Base-by-base conservation (phyloP, 176 grass and related monocot species). In the Eleusine coracana region DNA sequence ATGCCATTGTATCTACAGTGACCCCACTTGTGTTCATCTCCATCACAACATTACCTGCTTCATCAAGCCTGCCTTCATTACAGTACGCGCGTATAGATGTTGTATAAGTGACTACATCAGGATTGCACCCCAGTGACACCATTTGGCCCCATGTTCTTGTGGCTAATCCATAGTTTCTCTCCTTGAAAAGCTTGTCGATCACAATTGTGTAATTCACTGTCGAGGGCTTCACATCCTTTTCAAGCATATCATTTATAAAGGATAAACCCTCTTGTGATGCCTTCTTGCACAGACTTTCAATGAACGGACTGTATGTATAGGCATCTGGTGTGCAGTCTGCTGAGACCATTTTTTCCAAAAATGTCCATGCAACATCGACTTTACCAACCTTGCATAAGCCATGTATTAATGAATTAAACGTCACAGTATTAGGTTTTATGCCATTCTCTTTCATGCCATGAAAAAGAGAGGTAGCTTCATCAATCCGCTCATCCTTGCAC, bases 281-380 rank as follows among this genome's bases (percentile, higher is more conserved):
- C 68, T 85, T 82, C 63, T 87, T 88, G 83, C 88, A 90, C 34
- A 83, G 54, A 73, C 84, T 54, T 67, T 90, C 85, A 54, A 93
- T 93, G 39, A 93, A 83, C 12, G 86, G 65, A 86, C 82, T 90
- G 75, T 93, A 90, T 25, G 88, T 90, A 65, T 88, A 90, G 31
- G 82, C 51, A 79, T 93, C 86, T 16, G 91, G 88, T 50, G 58
- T 71, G 76, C 79, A 90, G 72, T 72, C 75, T 44, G 83, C 74
- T 62, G 82, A 71, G 23, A 88, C 18, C 91, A 93, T 93, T 45
- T 88, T 88, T 81, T 90, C 79, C 40, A 93, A 76, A 21, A 88
- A 71, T 31, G 66, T 80, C 37, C 18, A 78, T 29, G 91, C 92
- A 27, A 27, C 68, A 74, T 94, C 86, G 6, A 88, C 49, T 81